Conservation (phyloP, 768 basidiomycete species). For the Russula sp. region DNA sequence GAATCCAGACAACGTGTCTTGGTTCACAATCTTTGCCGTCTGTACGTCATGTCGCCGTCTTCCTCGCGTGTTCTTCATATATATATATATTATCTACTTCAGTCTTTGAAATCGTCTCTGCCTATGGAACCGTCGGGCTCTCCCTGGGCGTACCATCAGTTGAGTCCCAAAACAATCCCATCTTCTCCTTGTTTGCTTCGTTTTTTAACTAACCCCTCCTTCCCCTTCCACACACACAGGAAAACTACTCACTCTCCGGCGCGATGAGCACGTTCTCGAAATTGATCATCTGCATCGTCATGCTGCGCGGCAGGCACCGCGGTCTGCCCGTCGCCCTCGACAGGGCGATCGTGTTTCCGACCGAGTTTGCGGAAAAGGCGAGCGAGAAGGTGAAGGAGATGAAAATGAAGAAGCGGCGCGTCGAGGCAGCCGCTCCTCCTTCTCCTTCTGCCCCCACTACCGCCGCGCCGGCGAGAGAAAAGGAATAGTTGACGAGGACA, state of each 20-base stretch:
- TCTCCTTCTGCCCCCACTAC: too few species aligned
- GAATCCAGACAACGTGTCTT: constrained; percentile 25
- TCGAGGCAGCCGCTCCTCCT: background rate
- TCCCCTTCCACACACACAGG: background rate
- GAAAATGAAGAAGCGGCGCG: background rate
- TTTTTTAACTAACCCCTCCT: constrained; percentile 25
- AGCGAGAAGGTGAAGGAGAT: constrained; percentile 7
- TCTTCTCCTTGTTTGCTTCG: constrained; percentile 32
- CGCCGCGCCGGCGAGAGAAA: background rate
- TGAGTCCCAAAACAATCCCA: constrained; percentile 9
- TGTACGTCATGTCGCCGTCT: constrained; percentile 17
- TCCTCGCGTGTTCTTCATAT: constrained; percentile 21
- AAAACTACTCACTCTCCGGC: constrained; percentile 44
- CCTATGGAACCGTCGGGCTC: constrained; percentile 34
- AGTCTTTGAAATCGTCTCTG: constrained; percentile 20
- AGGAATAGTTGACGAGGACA: background rate
- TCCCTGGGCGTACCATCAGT: constrained; percentile 39
- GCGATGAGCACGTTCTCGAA: constrained; percentile 60
- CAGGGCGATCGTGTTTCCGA: constrained; percentile 34
- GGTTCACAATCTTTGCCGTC: constrained; percentile 39
- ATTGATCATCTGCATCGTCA: constrained; percentile 61
- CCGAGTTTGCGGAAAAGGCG: constrained; percentile 8
- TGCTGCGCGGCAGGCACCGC: constrained; percentile 73
- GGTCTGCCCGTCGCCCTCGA: constrained; percentile 64
- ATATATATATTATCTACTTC: constrained; percentile 15